Evolutionary conservation across 2,329 filamentous ascomycete species (phyloP).

Genomic region (Cladosporium sp.): DNA sequence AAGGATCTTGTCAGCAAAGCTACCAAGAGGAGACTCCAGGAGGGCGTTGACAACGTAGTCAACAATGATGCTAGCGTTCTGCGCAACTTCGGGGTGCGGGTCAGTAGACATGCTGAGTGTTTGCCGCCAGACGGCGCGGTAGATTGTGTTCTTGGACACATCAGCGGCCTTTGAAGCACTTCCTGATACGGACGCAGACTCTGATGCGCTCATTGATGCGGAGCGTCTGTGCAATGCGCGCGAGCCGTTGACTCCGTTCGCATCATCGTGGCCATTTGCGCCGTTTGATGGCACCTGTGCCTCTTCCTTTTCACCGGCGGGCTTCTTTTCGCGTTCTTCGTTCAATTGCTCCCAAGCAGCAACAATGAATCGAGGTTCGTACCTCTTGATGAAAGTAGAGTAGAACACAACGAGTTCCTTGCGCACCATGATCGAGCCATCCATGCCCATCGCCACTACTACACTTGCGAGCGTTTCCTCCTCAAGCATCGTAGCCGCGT

Average conservation of each 20-base stretch:
- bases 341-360: slow-evolving; percentile 86
- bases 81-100: slow-evolving; percentile 88
- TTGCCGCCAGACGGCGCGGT: slow-evolving; percentile 92
- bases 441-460: slow-evolving; percentile 85
- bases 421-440: slow-evolving; percentile 90
- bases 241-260: slow-evolving; percentile 20
- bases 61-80: slow-evolving; percentile 79
- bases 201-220: slow-evolving; percentile 58
- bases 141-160: slow-evolving; percentile 79
- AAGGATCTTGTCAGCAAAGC: slow-evolving; percentile 69
- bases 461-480: slow-evolving; percentile 90
- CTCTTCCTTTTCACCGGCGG: slow-evolving; percentile 23
- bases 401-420: slow-evolving; percentile 93
- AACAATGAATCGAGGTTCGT: slow-evolving; percentile 89
- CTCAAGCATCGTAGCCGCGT: slow-evolving; percentile 25
- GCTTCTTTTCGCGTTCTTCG: slow-evolving; percentile 60
- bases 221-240: slow-evolving; percentile 15
- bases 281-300: slow-evolving; percentile 17
- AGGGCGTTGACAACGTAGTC: slow-evolving; percentile 81
- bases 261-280: slow-evolving; percentile 10
- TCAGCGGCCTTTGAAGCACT: slow-evolving; percentile 47
- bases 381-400: slow-evolving; percentile 85
- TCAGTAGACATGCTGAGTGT: slow-evolving; percentile 88
- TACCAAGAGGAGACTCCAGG: slow-evolving; percentile 72
- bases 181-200: slow-evolving; percentile 29